phyloP scores from a whole-genome alignment of 192 early-diverging fungal genomes.

The Rhizoclosmatium globosum region DNA sequence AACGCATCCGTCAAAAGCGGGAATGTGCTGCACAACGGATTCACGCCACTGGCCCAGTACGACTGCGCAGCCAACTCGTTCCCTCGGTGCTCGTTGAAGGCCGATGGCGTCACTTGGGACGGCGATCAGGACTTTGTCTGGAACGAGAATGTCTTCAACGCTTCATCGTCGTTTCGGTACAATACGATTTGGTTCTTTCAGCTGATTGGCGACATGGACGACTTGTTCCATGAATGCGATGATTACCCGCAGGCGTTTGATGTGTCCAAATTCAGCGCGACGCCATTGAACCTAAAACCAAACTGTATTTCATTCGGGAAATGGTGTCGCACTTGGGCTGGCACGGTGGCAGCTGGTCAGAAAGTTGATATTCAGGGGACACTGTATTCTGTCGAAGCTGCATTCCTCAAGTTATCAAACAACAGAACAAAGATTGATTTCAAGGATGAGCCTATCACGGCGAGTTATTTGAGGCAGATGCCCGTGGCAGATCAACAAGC shows the following conservation, averaged over 20 bases:
- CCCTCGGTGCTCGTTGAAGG: neutral
- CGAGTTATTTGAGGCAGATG: constrained; percentile 1
- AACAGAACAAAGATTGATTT: constrained; percentile 10
- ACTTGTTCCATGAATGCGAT: constrained; percentile 28
- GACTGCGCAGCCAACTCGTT: neutral
- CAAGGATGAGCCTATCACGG: neutral
- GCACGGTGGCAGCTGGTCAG: neutral
- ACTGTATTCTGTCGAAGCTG: constrained; percentile 12
- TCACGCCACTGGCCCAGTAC: neutral
- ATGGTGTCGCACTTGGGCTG: constrained; percentile 27
- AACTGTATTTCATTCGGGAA: constrained; percentile 23
- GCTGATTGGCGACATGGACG: constrained; percentile 25
- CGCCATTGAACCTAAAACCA: constrained; percentile 13
- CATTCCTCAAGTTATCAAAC: constrained; percentile 1
- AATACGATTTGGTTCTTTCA: constrained; percentile 6
- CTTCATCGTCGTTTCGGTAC: neutral
- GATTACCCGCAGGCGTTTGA: constrained; percentile 5
- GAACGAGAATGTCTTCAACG: neutral
- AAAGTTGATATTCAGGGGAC: neutral
- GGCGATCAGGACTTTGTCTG: constrained; percentile 8
- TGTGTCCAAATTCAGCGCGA: neutral
- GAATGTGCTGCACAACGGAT: constrained; percentile 1
- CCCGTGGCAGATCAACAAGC: constrained; percentile 5
- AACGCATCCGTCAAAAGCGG: neutral
- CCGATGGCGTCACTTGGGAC: neutral